Evolutionary conservation across 306 rosid species (phyloP).

Genomic region (Pueraria montana): DNA sequence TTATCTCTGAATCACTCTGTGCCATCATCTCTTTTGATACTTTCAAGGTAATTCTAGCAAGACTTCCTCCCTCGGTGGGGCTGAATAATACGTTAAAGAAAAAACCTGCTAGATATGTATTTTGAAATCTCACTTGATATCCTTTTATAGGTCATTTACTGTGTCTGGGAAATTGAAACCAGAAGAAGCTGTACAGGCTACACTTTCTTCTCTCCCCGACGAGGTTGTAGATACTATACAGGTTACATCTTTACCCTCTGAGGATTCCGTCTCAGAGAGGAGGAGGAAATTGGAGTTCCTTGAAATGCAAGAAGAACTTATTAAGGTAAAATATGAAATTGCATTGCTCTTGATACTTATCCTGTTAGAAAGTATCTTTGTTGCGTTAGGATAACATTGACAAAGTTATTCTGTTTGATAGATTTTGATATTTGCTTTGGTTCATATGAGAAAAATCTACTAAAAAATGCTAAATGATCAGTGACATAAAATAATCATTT

Average conservation of each 20-base stretch:
- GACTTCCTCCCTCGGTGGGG: not conserved
- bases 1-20: conserved; percentile 93
- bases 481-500: conserved; percentile 7
- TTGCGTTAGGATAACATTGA: conserved; percentile 39
- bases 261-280: conserved; percentile 91
- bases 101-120: conserved; percentile 32
- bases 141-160: conserved; percentile 75
- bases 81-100: conserved; percentile 2
- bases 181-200: conserved; percentile 92
- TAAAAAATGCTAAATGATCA: conserved; percentile 20
- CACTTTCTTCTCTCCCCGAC: conserved; percentile 92
- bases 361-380: conserved; percentile 31
- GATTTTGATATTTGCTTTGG: conserved; percentile 40
- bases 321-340: conserved; percentile 67
- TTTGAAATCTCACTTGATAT: conserved; percentile 45
- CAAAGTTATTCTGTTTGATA: conserved; percentile 35
- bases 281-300: conserved; percentile 94
- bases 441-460: conserved; percentile 16
- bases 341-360: conserved; percentile 27
- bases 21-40: conserved; percentile 97
- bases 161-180: conserved; percentile 87
- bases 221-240: conserved; percentile 96
- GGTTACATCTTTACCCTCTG: conserved; percentile 90
- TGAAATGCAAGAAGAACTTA: conserved; percentile 93
- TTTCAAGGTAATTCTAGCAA: conserved; percentile 78